Conservation (phyloP, 805 yeast species). For the Yamadazyma laniorum region DNA sequence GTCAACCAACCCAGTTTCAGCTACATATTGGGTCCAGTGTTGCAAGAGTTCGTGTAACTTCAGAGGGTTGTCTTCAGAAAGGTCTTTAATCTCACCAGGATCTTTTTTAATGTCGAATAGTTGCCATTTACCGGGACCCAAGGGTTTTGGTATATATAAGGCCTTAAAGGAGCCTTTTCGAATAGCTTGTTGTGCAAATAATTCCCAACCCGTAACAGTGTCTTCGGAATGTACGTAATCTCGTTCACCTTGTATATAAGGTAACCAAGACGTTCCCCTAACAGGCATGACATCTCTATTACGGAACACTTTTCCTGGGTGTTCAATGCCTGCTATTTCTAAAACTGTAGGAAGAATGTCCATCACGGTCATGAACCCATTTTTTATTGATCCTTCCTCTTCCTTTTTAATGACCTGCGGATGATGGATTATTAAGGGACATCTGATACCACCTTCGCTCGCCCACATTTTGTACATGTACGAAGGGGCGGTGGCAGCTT, state of each 20-base stretch:
- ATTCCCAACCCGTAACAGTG: conserved; percentile 55
- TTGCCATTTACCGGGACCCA: conserved; percentile 48
- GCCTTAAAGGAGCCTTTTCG: conserved; percentile 51
- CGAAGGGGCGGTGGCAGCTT: conserved; percentile 59
- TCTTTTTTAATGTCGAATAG: conserved; percentile 42
- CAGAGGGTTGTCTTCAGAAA: conserved; percentile 35
- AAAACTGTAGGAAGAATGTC: conserved; percentile 57
- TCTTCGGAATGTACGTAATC: conserved; percentile 39
- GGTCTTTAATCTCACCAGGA: conserved; percentile 52
- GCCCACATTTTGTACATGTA: conserved; percentile 57
- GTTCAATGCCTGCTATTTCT: conserved; percentile 46
- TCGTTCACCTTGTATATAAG: conserved; percentile 29
- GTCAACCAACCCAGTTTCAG: conserved; percentile 47
- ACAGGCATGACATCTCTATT: conserved; percentile 45
- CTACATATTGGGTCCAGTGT: conserved; percentile 52
- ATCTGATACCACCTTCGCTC: conserved; percentile 59
- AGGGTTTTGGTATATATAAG: conserved; percentile 47
- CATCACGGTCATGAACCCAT: conserved; percentile 55
- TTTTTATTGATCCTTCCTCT: conserved; percentile 26
- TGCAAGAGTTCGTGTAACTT: conserved; percentile 40
- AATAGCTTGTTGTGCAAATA: conserved; percentile 56
- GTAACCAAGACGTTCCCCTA: conserved; percentile 47
- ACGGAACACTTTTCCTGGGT: conserved; percentile 40
- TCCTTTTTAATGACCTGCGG: conserved; percentile 31
- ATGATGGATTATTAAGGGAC: conserved; percentile 50